Evolutionary conservation across 2,329 filamentous ascomycete species (phyloP), one percentile per base, ranked within the genome.

Genomic region (Trichoderma sp.): DNA sequence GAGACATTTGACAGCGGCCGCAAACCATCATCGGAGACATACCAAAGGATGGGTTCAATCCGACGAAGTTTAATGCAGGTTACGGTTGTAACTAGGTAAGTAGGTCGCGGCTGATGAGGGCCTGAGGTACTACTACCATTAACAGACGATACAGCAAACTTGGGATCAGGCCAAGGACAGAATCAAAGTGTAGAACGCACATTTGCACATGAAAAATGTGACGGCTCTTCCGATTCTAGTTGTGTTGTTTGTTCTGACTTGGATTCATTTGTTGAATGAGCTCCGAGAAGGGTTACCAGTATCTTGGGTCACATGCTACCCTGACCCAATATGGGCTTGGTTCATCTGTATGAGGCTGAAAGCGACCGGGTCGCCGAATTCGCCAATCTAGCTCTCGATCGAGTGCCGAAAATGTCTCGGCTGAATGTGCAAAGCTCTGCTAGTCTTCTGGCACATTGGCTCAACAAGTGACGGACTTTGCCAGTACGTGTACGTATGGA

Each of bases 331-430:
- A 10, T 64, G 52, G 39, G 34, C 26, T 62, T 10, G 14, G 39
- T n/a, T 26, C 55, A n/a, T 54, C 39, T 30, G 50, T 26, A 55
- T 45, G 59, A 63, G 48, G 59, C 59, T 62, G 59, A 62, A 39
- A n/a, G 26, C 43, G 10, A 7, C 51, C 57, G 24, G 41, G 41
- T 30, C 10, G n/a, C n/a, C 57, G 28, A 34, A 48, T 52, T 64
- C 61, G 61, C 61, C 61, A 64, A 64, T 64, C 61, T 56, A 57
- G 45, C 56, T 28, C 52, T 43, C 57, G 51, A 50, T 64, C 51
- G 47, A 48, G 45, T 45, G 60, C 50, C 39, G 39, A 63, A 63
- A 56, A 24, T 47, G 61, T 41, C 51, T 56, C 47, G 61, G 61
- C 61, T 50, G 43, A 64, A 39, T 50, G 26, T 43, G 28, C 30